Evolutionary conservation across 208 protist genomes (phyloP), one percentile per base, ranked within the genome.

Genomic region (Leishmania major): DNA sequence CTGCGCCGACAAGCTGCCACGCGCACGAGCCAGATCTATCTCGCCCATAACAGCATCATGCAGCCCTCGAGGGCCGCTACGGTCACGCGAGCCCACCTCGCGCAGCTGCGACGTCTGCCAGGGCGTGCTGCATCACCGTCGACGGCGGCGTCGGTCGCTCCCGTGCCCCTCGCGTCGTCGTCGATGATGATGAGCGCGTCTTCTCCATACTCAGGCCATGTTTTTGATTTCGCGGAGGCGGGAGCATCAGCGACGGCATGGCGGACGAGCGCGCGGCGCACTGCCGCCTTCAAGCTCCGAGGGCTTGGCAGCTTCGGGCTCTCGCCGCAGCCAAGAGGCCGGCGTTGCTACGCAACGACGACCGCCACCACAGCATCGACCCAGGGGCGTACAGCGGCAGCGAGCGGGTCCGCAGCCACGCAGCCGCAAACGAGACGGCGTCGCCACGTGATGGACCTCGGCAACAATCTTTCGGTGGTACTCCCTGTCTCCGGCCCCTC

Each of bases 401-500:
- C 45, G 35, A 45, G 75, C 43, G 67, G 11, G 37, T 28, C 67
- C 7, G 19, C 67, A 43, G 28, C 67, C 17, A 45, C 15, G 45
- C 70, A 7, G 10, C 25, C 43, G 51, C 25, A 55, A 35, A 45
- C 22, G 25, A 1, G 22, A 45, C 59, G 59, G 45, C 76, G 37
- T 25, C 75, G 47, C 47, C 77, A 72, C n/a, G 53, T 81, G 67
- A 75, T 86, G 4, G 49, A 86, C 55, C 69, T 86, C 15, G 83
- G 83, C n/a, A 86, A 82, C 67, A 70, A 79, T 31, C 66, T 86
- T 22, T 55, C 53, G 0, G 83, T 69, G 15, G 66, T 67, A 19
- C 47, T 82, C 53, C 75, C 75, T 47, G 75, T 10, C 25, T 17
- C 37, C 19, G 57, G 35, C 22, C n/a, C 8, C 13, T 62, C 73